Percentiles rank a stretch among this genome's conserved stretches.
These are phyloP conservation scores for Madurella mycetomatis DNA, from an alignment of 2,329 filamentous ascomycete genomes.

Conservation along the genomic window DNA sequence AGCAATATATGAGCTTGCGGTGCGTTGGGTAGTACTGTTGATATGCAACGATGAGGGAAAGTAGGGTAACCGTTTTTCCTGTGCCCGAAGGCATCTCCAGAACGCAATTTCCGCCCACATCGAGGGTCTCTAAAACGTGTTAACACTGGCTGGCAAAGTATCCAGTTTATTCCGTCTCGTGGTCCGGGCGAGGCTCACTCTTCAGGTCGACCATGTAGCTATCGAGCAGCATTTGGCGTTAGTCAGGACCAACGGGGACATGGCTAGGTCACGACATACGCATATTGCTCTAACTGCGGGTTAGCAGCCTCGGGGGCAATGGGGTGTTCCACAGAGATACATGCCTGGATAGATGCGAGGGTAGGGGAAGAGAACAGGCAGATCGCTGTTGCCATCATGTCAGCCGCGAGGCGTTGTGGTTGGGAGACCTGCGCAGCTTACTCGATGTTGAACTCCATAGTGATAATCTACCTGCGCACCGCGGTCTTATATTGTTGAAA, in stretches of 20 bases:
- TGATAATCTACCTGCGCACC: conserved; percentile 16
- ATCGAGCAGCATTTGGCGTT: conserved; percentile 5
- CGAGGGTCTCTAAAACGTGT: conserved; percentile 61
- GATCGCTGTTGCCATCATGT: conserved; percentile 39
- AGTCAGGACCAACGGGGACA: conserved; percentile 1
- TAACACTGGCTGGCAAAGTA: neutral
- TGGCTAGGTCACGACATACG: conserved; percentile 18
- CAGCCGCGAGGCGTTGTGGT: neutral
- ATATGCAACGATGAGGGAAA: conserved; percentile 94
- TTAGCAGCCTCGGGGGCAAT: conserved; percentile 12
- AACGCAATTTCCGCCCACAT: conserved; percentile 91
- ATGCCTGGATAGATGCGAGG: conserved; percentile 55
- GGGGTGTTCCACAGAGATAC: conserved; percentile 12
- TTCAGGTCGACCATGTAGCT: conserved; percentile 57
- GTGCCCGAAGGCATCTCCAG: conserved; percentile 99
- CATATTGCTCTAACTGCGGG: conserved; percentile 27
- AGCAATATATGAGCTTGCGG: conserved; percentile 97
- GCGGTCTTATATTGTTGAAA: neutral
- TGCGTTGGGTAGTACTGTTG: conserved; percentile 91
- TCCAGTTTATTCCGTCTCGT: too few relatives aligned
- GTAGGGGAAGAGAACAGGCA: conserved; percentile 55
- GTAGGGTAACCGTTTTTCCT: conserved; percentile 90
- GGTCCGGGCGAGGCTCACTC: conserved; percentile 35
- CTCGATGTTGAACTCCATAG: conserved; percentile 52
- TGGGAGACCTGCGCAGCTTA: conserved; percentile 26